Evolutionary conservation across 2,329 filamentous ascomycete species (phyloP).

Genomic region (Alternaria hordeiaustralica): DNA sequence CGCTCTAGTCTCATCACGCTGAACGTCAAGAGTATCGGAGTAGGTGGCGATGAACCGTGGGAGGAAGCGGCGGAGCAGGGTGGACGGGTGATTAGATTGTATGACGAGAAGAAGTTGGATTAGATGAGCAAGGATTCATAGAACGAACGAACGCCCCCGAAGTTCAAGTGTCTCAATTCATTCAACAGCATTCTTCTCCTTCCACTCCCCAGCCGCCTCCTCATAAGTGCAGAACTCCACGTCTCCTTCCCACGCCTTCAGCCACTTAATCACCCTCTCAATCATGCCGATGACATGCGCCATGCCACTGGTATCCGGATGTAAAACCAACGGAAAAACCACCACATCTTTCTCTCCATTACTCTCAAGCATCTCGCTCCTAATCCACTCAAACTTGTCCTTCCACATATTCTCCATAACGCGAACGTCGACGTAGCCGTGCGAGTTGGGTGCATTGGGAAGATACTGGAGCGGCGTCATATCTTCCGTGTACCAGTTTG

Average conservation of each 20-base stretch:
- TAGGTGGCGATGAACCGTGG: background rate
- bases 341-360: constrained; percentile 44
- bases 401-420: constrained; percentile 67
- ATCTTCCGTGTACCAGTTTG: constrained; percentile 61
- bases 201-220: constrained; percentile 53
- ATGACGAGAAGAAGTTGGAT: background rate
- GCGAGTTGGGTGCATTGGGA: constrained; percentile 58
- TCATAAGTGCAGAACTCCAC: constrained; percentile 57
- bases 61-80: background rate
- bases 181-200: constrained; percentile 24
- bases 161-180: too few relatives aligned
- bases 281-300: constrained; percentile 67
- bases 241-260: constrained; percentile 54
- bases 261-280: constrained; percentile 59
- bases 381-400: constrained; percentile 65
- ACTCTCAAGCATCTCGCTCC: constrained; percentile 44
- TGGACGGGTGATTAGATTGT: background rate
- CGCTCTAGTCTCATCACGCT: background rate
- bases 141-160: too few relatives aligned
- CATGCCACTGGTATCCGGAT: constrained; percentile 67
- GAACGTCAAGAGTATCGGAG: background rate
- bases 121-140: background rate
- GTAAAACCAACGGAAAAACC: constrained; percentile 61
- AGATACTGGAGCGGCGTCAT: constrained; percentile 58
- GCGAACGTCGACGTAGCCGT: constrained; percentile 64